Evolutionary conservation across 2,329 filamentous ascomycete genomes (phyloP), one percentile per base, ranked within the genome.

Genomic region (Cercospora citrullina): DNA sequence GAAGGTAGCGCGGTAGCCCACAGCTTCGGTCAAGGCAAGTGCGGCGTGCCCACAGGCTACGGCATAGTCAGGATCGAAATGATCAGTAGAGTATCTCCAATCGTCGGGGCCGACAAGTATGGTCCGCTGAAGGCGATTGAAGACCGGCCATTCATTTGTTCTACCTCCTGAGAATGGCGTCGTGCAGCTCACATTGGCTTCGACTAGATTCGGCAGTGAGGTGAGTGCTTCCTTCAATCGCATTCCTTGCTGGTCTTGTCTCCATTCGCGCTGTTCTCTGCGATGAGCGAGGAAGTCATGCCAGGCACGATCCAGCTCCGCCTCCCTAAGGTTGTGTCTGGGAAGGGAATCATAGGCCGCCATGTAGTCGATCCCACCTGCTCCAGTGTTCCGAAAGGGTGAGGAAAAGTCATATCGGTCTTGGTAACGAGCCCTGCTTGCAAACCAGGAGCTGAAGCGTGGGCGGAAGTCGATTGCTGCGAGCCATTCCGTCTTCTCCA

Each of bases 201-300:
- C 61, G 6, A 48, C 45, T 5, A 75, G 45, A 53, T 73, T 75
- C 3, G 71, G 72, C 26, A 76, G 66, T 21, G 68, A 60, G 14
- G 71, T 61, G 9, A 75, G 39, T 23, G 65, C 66, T 3, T 73
- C 71, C 16, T 68, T 68, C 55, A 76, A 64, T 5, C 42, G n/a
- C 7, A 66, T 53, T 31, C 68, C 64, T 3, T 67, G 59, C 3
- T 23, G 23, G 23, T 71, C 66, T 23, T 72, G 62, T 21, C 61
- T 45, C 73, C 73, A 75, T 33, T 30, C 16, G 21, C 48, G 31
- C 57, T 72, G 67, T 30, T 70, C 55, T 5, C 26, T n/a, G 16
- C 30, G 33, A 26, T 67, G 21, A 6, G 23, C 36, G 26, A 51
- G 30, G 53, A 58, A 72, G 8, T 48, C 62, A n/a, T 51, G 23